Evolutionary conservation across 73 alveolate species (phyloP).

Genomic region (Paramecium caudatum): DNA sequence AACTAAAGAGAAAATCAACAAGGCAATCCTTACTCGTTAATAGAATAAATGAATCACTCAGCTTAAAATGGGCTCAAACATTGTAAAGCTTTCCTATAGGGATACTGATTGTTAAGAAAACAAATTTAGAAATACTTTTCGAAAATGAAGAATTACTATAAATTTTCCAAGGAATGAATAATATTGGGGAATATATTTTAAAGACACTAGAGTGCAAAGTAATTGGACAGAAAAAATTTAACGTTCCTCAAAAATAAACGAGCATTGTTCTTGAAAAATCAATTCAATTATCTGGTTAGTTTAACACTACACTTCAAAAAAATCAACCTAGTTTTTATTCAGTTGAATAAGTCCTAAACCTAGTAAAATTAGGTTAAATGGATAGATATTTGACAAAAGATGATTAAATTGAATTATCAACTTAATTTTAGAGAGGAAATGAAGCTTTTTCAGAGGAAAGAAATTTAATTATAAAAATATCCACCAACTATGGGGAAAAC

Average conservation of each 20-base stretch:
- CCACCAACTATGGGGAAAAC: neutral
- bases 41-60: neutral
- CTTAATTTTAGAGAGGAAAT: conserved; percentile 38
- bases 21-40: conserved; percentile 6
- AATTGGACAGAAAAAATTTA: neutral
- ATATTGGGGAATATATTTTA: neutral
- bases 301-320: neutral
- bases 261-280: neutral
- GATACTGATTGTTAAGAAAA: neutral
- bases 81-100: conserved; percentile 32
- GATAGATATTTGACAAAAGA: neutral
- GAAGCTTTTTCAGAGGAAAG: conserved; percentile 43
- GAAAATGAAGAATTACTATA: neutral
- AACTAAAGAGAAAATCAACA: neutral
- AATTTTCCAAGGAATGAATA: neutral
- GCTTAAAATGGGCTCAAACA: neutral
- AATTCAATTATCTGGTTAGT: neutral
- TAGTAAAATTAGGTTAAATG: neutral
- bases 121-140: conserved; percentile 15
- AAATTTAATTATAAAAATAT: neutral
- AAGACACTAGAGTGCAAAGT: neutral
- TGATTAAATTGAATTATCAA: conserved; percentile 30
- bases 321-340: neutral
- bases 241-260: neutral
- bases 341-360: neutral